Evolutionary conservation across 202 grass and related monocot genomes (phyloP), one percentile per base, ranked within the genome.

Genomic region (Cymbopogon flexuosus): DNA sequence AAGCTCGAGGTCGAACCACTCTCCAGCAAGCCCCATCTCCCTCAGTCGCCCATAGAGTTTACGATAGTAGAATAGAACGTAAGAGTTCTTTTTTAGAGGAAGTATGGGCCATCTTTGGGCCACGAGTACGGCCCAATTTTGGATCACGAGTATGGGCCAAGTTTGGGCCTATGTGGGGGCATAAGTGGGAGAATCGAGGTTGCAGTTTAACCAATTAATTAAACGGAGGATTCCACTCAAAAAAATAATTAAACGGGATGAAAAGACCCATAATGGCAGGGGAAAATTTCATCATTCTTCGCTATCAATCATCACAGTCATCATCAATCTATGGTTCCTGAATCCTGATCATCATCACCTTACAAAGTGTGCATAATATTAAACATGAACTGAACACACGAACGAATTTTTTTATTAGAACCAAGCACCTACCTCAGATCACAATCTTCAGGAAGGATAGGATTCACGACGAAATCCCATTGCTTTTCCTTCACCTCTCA

Each of bases 361-460:
- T 69, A 6, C 35, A 42, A 24, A 61, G n/a, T 1, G 47, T 51
- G 47, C 15, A 51, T n/a, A n/a, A 2, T 51, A 51, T 51, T n/a
- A 18, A n/a, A 51, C 47, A 51, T 51, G 47, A 51, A 2, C 47
- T 51, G 47, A 18, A 49, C 46, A 61, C 6, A 62, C 54, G 12
- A 61, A 76, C 41, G 73, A 45, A 13, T 76, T 4, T 46, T 13
- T 47, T 47, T 3, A 14, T 46, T 46, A 8, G 57, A 30, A 62
- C 13, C 58, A 77, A 60, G 59, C n/a, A 60, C 75, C 2, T 19
- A 64, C 75, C 59, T 14, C 3, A 78, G 75, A 78, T 78, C 60
- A 47, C 75, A 47, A 77, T 78, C 60, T 65, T 34, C 22, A 49
- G 37, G 10, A 16, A 65, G 40, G 47, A n/a, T 22, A 57, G 54